phyloP scores from a whole-genome alignment of 345 rosid species.

The Excoecaria cochinchinensis region DNA sequence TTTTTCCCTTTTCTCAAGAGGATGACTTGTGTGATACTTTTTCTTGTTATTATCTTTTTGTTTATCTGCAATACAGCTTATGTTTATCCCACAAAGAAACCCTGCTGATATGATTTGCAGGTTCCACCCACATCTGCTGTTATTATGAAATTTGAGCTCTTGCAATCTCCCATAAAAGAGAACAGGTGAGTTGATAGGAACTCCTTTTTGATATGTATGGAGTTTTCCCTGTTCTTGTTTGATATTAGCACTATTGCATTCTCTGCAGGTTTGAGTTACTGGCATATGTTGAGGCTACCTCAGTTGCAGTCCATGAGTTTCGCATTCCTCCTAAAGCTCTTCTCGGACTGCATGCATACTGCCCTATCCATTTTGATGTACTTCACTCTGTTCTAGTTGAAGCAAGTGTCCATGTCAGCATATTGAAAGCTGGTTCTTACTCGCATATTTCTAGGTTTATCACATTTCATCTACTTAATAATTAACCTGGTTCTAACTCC shows the following conservation, averaged over 20 bases:
- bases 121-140: slow-evolving; percentile 71
- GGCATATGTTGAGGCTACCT: slow-evolving; percentile 51
- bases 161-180: slow-evolving; percentile 65
- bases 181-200: slow-evolving; percentile 38
- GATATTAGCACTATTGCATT: slow-evolving; percentile 8
- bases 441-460: slow-evolving; percentile 65
- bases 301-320: slow-evolving; percentile 80
- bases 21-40: background rate
- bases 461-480: slow-evolving; percentile 5
- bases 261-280: slow-evolving; percentile 51
- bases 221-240: background rate
- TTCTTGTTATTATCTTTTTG: background rate
- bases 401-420: slow-evolving; percentile 69
- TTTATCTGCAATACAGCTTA: background rate
- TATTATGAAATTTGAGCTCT: slow-evolving; percentile 86
- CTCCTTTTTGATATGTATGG: slow-evolving; percentile 11
- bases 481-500: slow-evolving; percentile 8
- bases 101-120: slow-evolving; percentile 37
- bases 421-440: slow-evolving; percentile 57
- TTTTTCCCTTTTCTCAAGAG: background rate
- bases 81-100: background rate
- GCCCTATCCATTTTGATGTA: slow-evolving; percentile 87
- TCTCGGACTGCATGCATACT: slow-evolving; percentile 85
- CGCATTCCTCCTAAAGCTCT: slow-evolving; percentile 93
- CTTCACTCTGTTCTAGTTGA: slow-evolving; percentile 84